phyloP scores from a whole-genome alignment of 768 basidiomycete species.

The Coprinopsis cinerea region DNA sequence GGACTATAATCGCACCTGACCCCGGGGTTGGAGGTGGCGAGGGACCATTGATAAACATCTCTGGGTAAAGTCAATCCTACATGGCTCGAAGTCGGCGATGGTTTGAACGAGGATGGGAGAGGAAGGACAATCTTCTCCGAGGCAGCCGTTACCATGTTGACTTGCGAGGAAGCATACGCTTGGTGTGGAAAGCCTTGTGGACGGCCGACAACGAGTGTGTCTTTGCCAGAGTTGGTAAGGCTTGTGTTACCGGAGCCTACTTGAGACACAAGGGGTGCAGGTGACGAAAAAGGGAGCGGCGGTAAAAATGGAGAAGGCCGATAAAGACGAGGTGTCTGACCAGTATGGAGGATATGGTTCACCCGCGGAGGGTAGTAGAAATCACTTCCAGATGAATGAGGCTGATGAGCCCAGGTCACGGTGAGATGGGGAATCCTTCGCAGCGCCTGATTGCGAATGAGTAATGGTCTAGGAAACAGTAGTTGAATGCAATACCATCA shows the following conservation, averaged over 20 bases:
- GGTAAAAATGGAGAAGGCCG: background rate
- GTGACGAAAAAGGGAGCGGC: background rate
- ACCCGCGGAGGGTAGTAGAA: conserved; percentile 13
- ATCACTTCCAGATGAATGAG: conserved; percentile 11
- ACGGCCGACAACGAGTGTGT: background rate
- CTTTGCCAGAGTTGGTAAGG: background rate
- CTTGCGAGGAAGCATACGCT: background rate
- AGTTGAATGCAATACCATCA: conserved; percentile 42
- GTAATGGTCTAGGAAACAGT: too few species aligned
- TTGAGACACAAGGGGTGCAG: background rate
- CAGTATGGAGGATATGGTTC: conserved; percentile 17
- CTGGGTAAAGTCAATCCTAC: background rate
- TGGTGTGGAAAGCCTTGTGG: background rate
- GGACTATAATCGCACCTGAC: too few species aligned
- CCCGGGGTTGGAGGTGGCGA: background rate
- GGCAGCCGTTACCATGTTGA: background rate
- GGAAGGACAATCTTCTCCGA: background rate
- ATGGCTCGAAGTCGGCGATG: background rate
- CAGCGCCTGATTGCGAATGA: conserved; percentile 43
- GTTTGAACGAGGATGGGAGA: background rate
- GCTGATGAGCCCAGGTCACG: conserved; percentile 78
- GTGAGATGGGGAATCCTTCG: conserved; percentile 64
- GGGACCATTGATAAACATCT: background rate
- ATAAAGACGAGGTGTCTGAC: conserved; percentile 10
- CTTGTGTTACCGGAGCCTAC: background rate